Base-by-base conservation (phyloP, 2,329 filamentous ascomycete genomes). In the Penicillium sp. region DNA sequence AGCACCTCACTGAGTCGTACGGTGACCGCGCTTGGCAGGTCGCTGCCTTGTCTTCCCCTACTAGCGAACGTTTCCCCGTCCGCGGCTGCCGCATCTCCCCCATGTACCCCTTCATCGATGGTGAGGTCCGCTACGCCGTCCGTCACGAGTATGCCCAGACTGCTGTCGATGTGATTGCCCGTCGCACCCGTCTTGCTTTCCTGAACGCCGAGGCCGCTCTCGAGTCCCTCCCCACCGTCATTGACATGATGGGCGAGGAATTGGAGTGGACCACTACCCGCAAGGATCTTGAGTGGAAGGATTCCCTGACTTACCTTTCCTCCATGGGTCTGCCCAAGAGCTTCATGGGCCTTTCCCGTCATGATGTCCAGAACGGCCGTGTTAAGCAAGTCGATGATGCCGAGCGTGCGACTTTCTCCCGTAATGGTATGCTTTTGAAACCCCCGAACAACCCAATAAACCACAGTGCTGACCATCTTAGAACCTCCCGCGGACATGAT, bases 1-100 rank as follows among this genome's bases (percentile, higher is more conserved):
- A 91, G 78, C 92, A 97, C 76, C 82, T 97, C 35, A 89, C 89
- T 15, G 85, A 89, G 70, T 90, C 90, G 56, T 97, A 97, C 72
- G 93, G 93, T 65, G 93, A 97, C 76, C 86, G 93, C 57, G 91
- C 93, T 21, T 97, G 93, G 93, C 89, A 89, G 17, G 91, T 97
- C 23, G 92, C 90, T 9, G 85, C 90, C 1, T 81, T 97, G 48
- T 93, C 89, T 67, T 81, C 84, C 17, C 87, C 90, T 0, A 96
- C 91, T 0, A 84, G 89, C 57, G 79, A 86, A 68, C 86, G 91
- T 50, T 96, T 92, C 81, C 92, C 93, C 3, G 88, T 92, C 33
- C 84, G 91, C 51, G 92, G 92, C 56, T 85, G 89, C 75, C 88
- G 91, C 61, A 89, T 97, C 62, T 89, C 89, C 3, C 76, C 84